Evolutionary conservation across 1,284 basidiomycete species (phyloP).

Genomic region (Polyporus tsugae): DNA sequence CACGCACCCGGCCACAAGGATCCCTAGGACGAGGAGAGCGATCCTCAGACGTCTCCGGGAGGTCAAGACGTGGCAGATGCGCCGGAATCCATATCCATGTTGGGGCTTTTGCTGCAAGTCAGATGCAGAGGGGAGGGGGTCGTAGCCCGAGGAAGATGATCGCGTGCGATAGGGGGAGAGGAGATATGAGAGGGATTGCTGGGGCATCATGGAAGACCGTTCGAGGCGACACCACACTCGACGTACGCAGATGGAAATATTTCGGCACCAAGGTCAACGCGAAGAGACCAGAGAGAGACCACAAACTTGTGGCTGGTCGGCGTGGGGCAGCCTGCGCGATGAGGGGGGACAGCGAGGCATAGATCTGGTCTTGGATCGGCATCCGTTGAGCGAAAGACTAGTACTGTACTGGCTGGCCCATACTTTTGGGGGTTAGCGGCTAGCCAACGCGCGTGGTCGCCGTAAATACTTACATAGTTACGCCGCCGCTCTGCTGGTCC

Average conservation of each 20-base stretch:
- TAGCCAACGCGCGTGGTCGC: no score
- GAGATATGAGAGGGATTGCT: not conserved
- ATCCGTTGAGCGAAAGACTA: no score
- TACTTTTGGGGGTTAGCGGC: no score
- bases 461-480: no score
- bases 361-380: no score
- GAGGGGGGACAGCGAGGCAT: no score
- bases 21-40: conserved; percentile 13
- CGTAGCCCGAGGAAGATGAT: conserved; percentile 9
- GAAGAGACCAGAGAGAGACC: no score
- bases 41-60: conserved; percentile 17
- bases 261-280: not conserved
- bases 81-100: not conserved
- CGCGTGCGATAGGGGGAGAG: conserved; percentile 4
- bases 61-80: conserved; percentile 1
- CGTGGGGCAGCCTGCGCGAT: no score
- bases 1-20: conserved; percentile 8
- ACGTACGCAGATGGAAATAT: not conserved
- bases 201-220: not conserved
- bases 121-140: conserved; percentile 15
- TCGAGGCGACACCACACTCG: not conserved
- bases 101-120: not conserved
- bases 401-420: no score
- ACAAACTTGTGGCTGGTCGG: no score
- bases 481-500: no score